phyloP scores from a whole-genome alignment of 139 green algal genomes.

The Chlamydomonas sp. region DNA sequence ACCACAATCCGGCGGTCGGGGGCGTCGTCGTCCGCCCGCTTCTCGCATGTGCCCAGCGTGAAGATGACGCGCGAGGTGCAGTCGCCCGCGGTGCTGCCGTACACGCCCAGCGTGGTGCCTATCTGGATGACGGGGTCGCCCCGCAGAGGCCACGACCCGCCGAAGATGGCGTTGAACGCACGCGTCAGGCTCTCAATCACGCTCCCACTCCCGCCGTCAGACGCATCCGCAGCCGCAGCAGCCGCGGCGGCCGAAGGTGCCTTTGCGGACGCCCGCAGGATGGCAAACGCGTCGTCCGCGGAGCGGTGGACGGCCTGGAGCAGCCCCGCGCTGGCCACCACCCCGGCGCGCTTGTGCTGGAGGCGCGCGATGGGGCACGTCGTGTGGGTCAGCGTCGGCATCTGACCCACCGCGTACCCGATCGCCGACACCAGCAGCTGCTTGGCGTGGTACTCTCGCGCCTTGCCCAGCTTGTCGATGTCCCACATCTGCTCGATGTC shows the following conservation, averaged over 20 bases:
- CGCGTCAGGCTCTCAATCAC: neutral
- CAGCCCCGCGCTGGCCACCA: neutral
- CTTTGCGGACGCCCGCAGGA: neutral
- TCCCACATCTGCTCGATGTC: neutral
- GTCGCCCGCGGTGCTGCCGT: neutral
- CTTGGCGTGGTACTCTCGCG: constrained; percentile 6
- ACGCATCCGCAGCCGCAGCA: neutral
- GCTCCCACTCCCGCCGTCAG: too few relatives aligned
- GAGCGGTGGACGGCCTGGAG: neutral
- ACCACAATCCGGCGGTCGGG: neutral
- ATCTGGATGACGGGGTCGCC: constrained; percentile 25
- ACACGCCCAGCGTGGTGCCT: constrained; percentile 3
- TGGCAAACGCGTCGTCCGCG: constrained; percentile 1
- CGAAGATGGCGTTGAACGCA: neutral
- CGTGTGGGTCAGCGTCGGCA: neutral
- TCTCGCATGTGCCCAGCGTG: constrained; percentile 11
- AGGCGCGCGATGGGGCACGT: neutral
- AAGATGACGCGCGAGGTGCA: neutral
- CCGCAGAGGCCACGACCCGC: neutral
- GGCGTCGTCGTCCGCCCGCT: too few relatives aligned
- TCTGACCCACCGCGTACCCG: neutral
- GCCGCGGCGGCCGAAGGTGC: neutral
- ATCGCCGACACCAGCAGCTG: neutral
- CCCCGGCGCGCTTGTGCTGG: neutral
- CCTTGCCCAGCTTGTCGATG: neutral